A percentile compares a stretch with the other conserved stretches of the same genome.
Conservation (phyloP, 1,139 yeast species). For the Blastobotrys elegans region DNA sequence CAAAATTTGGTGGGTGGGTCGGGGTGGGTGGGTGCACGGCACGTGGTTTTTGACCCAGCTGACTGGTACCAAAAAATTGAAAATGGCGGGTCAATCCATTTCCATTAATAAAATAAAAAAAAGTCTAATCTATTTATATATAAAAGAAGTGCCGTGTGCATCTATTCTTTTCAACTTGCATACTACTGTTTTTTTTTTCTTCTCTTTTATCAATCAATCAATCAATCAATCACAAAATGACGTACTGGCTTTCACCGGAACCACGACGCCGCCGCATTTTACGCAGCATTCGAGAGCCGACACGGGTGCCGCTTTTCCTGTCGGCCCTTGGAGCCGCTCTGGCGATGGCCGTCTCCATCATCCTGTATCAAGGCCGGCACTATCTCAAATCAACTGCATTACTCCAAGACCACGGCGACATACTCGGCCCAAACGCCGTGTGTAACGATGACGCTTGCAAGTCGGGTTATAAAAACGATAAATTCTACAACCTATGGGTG, state of each 20-base stretch:
- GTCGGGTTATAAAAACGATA: not conserved
- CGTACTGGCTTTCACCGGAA: conserved; percentile 1
- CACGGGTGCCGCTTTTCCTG: not conserved
- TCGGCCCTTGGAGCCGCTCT: not conserved
- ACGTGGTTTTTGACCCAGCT: too few relatives aligned
- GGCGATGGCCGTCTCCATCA: not conserved
- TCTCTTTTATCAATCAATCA: too few relatives aligned
- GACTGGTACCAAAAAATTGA: too few relatives aligned
- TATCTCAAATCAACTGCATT: conserved; percentile 2
- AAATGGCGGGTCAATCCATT: too few relatives aligned
- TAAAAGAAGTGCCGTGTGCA: too few relatives aligned
- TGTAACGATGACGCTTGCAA: not conserved
- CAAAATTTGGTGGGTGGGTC: too few relatives aligned
- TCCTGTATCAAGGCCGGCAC: not conserved
- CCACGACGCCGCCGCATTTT: not conserved
- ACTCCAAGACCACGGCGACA: not conserved
- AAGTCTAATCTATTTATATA: too few relatives aligned
- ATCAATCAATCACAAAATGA: too few relatives aligned
- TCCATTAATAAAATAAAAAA: too few relatives aligned
- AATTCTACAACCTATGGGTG: not conserved
- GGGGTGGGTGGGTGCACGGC: too few relatives aligned
- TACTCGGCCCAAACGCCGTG: not conserved
- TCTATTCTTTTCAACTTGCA: too few relatives aligned
- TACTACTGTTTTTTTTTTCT: too few relatives aligned
- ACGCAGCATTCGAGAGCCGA: not conserved